Base-by-base conservation (phyloP, 768 basidiomycete genomes). In the Leucocoprinus leucothites region DNA sequence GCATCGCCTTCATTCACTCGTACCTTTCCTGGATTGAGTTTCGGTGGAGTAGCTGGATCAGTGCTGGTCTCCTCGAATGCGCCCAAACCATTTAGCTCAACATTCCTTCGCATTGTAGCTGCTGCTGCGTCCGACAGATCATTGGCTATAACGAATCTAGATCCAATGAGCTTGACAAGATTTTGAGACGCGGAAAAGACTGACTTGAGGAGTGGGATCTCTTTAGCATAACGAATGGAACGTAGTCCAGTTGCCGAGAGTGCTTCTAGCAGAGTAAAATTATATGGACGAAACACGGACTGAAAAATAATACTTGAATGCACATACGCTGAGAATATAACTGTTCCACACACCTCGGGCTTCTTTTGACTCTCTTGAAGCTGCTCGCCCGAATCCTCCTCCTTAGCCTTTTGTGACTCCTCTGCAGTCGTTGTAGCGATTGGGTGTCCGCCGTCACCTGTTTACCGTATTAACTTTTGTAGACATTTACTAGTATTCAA, bases 221-320 rank as follows among this genome's bases (percentile, higher is more conserved):
- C 97, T 63, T 97, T 94, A 0, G 95, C 96, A 68, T 98, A 99
- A 34, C 97, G 90, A 51, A 99, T 97, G 1, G 95, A 89, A 6
- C 97, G 86, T 24, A 99, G 79, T 26, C 97, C 97, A 0, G 96
- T 98, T 0, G 97, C 97, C 16, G 95, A 95, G 28, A 99, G 82
- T 0, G 95, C 93, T 70, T 99, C 97, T 9, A 99, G 77, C 16
- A 97, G 78, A 16, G 86, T 84, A 61, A 94, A 82, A 61, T 82
- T 86, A 60, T 85, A 78, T 0, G 84, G 80, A 18, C 69, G 74
- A 66, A 82, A 87, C 76, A 83, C 53, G 26, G 58, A 42, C 61
- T 60, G 41, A 44, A 45, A 49, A 26, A 43, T 44, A 48, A 36
- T 34, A 42, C 35, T 31, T 28, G 9, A 26, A 21, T 31, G 19